These are phyloP conservation scores for Tolypocladium pustulatum DNA, from an alignment of 2,329 filamentous ascomycete species.

Conservation along the genomic window DNA sequence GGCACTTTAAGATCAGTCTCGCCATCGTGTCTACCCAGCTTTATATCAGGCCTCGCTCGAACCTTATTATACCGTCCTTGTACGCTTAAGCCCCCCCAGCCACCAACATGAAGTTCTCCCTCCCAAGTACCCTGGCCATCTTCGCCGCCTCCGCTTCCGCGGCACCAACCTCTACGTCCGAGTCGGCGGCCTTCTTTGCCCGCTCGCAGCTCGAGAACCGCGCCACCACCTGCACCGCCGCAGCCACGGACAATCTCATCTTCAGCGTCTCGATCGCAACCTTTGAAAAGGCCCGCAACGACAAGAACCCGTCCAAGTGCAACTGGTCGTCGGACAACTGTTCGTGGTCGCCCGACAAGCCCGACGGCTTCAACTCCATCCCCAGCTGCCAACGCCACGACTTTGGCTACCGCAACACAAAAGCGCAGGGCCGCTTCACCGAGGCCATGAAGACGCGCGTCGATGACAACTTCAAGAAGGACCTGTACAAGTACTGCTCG, in stretches of 20 bases:
- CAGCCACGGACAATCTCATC: conserved; percentile 8
- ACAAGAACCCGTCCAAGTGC: conserved; percentile 14
- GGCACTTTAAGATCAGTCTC: neutral
- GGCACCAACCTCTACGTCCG: neutral
- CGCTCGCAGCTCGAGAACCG: neutral
- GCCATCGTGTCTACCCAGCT: neutral
- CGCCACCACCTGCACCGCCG: neutral
- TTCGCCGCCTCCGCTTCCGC: neutral
- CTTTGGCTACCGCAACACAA: conserved; percentile 18
- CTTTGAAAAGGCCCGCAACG: conserved; percentile 10
- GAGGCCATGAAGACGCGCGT: conserved; percentile 21
- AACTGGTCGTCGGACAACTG: conserved; percentile 15
- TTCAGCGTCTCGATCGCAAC: conserved; percentile 1
- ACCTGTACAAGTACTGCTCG: conserved; percentile 14
- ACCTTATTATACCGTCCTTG: neutral
- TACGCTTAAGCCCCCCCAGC: neutral
- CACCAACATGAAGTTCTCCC: neutral
- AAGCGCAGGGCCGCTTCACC: conserved; percentile 28
- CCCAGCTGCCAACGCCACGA: conserved; percentile 13
- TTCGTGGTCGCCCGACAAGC: conserved; percentile 13
- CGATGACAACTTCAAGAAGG: conserved; percentile 28
- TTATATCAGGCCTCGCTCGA: neutral
- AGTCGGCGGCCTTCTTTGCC: neutral
- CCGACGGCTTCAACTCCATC: conserved; percentile 14
- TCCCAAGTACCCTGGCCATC: neutral